Percentiles rank a stretch among this genome's conserved stretches.
Evolutionary conservation across 345 rosid genomes (phyloP).

Genomic region (Noccaea caerulescens): DNA sequence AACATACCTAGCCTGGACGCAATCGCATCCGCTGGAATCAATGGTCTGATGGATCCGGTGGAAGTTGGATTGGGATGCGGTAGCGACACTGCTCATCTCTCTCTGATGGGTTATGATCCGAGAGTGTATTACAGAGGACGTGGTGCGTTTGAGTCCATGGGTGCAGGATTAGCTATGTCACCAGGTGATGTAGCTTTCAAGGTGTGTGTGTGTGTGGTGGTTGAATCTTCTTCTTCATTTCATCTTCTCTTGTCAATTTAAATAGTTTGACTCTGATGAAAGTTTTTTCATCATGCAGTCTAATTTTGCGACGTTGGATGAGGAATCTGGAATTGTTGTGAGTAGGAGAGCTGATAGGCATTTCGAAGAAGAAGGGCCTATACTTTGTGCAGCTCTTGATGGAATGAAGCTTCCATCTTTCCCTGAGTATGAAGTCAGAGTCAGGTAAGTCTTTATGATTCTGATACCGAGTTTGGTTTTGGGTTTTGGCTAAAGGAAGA

Average conservation of each 20-base stretch:
- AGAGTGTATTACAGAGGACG: slow-evolving; percentile 89
- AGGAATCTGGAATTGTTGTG: slow-evolving; percentile 74
- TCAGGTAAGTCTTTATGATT: slow-evolving; percentile 57
- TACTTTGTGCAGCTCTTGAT: slow-evolving; percentile 88
- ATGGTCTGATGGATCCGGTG: slow-evolving; percentile 99
- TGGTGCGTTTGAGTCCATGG: slow-evolving; percentile 99
- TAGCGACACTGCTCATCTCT: slow-evolving; percentile 98
- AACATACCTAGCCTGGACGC: slow-evolving; percentile 78
- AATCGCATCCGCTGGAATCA: slow-evolving; percentile 86
- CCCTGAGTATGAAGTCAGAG: slow-evolving; percentile 92
- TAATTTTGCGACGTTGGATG: slow-evolving; percentile 95
- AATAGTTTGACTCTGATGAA: slow-evolving; percentile 3
- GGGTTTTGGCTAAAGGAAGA: neutral
- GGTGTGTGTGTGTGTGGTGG: slow-evolving; percentile 15
- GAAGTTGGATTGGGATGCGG: slow-evolving; percentile 99
- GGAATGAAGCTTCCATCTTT: slow-evolving; percentile 85
- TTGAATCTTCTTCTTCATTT: neutral
- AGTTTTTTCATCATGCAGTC: slow-evolving; percentile 51
- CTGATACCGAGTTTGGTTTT: neutral
- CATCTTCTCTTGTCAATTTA: neutral
- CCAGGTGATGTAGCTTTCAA: slow-evolving; percentile 94
- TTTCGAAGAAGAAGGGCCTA: slow-evolving; percentile 98
- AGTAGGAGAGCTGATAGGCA: slow-evolving; percentile 97
- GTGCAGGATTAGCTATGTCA: slow-evolving; percentile 96
- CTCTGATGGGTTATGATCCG: slow-evolving; percentile 88